Conservation (phyloP, 2,329 filamentous ascomycete species). For the Rutstroemia sp. region DNA sequence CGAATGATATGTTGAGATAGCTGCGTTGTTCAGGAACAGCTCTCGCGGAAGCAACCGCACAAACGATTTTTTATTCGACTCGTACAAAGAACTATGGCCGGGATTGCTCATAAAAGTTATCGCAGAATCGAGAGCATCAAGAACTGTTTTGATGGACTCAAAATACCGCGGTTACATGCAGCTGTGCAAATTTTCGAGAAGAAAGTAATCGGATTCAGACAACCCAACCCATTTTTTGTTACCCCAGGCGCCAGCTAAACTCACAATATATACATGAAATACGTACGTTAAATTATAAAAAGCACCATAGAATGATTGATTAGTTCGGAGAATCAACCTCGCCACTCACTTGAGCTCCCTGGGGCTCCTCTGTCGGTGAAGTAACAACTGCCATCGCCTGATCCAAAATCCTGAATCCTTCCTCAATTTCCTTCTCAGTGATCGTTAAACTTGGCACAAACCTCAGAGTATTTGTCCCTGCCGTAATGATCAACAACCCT, state of each 20-base stretch:
- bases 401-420: constrained; percentile 69
- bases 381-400: constrained; percentile 43
- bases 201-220: neutral
- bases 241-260: neutral
- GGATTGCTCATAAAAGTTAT: too few species aligned
- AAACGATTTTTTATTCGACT: too few species aligned
- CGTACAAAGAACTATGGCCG: too few species aligned
- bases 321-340: constrained; percentile 25
- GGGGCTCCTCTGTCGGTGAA: constrained; percentile 10
- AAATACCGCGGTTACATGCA: too few species aligned
- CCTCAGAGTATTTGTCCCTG: constrained; percentile 82
- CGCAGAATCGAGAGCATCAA: too few species aligned
- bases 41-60: too few species aligned
- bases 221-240: neutral
- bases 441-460: constrained; percentile 87
- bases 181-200: too few species aligned
- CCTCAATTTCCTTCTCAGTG: constrained; percentile 69
- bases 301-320: neutral
- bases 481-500: constrained; percentile 84
- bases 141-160: too few species aligned
- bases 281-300: neutral
- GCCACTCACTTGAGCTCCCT: constrained; percentile 17
- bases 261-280: neutral
- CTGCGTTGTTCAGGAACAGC: too few species aligned
- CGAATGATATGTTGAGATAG: too few species aligned